Base-by-base conservation (phyloP, 768 basidiomycete genomes). In the Psilocybe tampanensis region DNA sequence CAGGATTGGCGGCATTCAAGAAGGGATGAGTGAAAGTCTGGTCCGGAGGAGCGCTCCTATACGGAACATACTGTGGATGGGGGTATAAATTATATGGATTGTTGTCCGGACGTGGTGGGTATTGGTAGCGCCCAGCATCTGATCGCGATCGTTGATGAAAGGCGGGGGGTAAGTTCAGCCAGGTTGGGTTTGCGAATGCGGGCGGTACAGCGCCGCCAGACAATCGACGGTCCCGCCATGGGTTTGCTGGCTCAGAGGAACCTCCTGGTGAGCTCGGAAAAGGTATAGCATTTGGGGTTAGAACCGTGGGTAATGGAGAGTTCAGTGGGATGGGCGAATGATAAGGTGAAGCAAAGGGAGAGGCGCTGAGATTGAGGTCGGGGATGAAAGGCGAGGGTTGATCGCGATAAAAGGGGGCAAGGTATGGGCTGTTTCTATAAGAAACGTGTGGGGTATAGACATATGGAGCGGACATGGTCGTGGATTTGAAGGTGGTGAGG, bases 1-100 rank as follows among this genome's bases (percentile, higher is more conserved):
- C 72, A 21, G 75, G 75, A 1, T 65, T 62, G 44, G 84, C 81
- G 22, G 63, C 86, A 61, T 85, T 81, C 3, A 89, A 70, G 60
- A 76, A 77, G 0, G 83, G 83, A 60, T 85, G 79, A 43, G 85
- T 69, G 29, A 34, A 72, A 39, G 55, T 5, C 58, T 56, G 51
- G 2, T 56, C 56, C 17, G 62, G 61, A 11, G 63, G 58, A 33
- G 58, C 56, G 17, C 47, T 43, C 6, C 48, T 42, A 48, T 47
- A 60, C 52, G 72, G 66, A 57, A 70, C 65, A 36, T 63, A 57
- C 32, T 72, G 63, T 17, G 69, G 50, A 17, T 52, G 15, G 15
- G 22, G 41, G 34, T 15, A 2, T 36, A 26, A 44, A 17, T 13
- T 39, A 39, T 39, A 39, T 15, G 36, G n/a, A 39, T 6, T 15